These are phyloP conservation scores for Ophiostoma ips DNA, from an alignment of 2,329 filamentous ascomycete species.

Conservation along the genomic window DNA sequence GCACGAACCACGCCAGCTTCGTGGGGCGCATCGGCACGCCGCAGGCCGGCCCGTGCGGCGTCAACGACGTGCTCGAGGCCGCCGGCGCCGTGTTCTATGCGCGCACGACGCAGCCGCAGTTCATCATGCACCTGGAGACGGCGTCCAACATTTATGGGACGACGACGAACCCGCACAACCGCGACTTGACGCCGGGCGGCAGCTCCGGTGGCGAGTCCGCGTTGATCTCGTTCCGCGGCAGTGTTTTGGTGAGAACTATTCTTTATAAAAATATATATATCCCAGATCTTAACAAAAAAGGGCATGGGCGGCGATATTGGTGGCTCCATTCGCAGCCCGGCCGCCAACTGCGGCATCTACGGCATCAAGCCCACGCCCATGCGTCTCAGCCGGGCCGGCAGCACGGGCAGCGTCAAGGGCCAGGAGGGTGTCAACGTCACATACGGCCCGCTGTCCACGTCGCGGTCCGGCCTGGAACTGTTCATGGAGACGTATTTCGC, in stretches of 20 bases:
- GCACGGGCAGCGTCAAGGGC: conserved; percentile 26
- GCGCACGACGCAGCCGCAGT: conserved; percentile 19
- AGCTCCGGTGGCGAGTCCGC: conserved; percentile 26
- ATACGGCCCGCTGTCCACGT: conserved; percentile 47
- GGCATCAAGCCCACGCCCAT: conserved; percentile 19
- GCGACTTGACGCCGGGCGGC: conserved; percentile 21
- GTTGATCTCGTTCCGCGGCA: conserved; percentile 21
- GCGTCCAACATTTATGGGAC: conserved; percentile 23
- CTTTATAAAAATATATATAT: too few species aligned
- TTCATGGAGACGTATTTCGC: conserved; percentile 38
- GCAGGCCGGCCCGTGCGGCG: not conserved
- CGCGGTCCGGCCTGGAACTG: conserved; percentile 38
- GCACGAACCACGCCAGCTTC: not conserved
- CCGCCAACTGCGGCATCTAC: conserved; percentile 21
- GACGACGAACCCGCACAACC: conserved; percentile 23
- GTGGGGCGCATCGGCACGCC: not conserved
- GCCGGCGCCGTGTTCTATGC: conserved; percentile 18
- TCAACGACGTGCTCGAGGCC: not conserved
- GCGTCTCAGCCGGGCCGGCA: conserved; percentile 14
- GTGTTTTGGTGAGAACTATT: conserved; percentile 11
- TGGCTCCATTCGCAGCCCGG: conserved; percentile 15
- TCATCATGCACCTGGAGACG: conserved; percentile 18
- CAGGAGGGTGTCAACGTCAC: conserved; percentile 43
- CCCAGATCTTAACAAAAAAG: too few species aligned
- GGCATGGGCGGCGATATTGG: conserved; percentile 25